Evolutionary conservation across 2,329 filamentous ascomycete genomes (phyloP).

Genomic region (Phialemoniopsis sp.): DNA sequence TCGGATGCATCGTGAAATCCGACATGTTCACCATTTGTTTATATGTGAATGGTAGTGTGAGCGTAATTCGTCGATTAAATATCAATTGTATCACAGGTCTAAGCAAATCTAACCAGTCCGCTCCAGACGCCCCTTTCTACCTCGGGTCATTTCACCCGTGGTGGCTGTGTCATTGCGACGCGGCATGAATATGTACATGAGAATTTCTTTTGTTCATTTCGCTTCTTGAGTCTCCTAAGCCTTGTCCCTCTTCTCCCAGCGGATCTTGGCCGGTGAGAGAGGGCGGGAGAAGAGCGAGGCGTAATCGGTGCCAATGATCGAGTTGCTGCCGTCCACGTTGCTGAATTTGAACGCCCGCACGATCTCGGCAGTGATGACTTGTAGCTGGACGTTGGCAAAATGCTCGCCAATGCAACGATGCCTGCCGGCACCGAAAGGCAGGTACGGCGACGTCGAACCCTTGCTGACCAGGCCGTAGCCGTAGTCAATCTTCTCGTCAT

Average conservation of each 20-base stretch:
- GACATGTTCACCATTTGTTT: no score
- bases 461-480: constrained; percentile 92
- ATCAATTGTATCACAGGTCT: no score
- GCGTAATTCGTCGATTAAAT: no score
- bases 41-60: no score
- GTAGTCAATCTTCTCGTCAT: constrained; percentile 82
- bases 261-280: constrained; percentile 64
- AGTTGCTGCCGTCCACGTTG: constrained; percentile 67
- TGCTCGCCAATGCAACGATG: constrained; percentile 97
- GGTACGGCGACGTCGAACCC: constrained; percentile 82
- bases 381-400: constrained; percentile 89
- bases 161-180: no score
- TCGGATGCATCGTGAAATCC: no score
- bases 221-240: constrained; percentile 8
- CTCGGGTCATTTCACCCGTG: no score
- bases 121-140: no score
- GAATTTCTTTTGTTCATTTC: background rate
- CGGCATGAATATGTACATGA: background rate
- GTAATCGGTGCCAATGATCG: constrained; percentile 66
- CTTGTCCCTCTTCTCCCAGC: constrained; percentile 67
- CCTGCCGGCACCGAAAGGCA: constrained; percentile 89
- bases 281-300: constrained; percentile 71
- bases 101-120: no score
- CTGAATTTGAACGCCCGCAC: constrained; percentile 77
- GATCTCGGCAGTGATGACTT: constrained; percentile 75